Evolutionary conservation across 176 grass and related monocot genomes (phyloP), one percentile per base, ranked within the genome.

Genomic region (Olyra latifolia): DNA sequence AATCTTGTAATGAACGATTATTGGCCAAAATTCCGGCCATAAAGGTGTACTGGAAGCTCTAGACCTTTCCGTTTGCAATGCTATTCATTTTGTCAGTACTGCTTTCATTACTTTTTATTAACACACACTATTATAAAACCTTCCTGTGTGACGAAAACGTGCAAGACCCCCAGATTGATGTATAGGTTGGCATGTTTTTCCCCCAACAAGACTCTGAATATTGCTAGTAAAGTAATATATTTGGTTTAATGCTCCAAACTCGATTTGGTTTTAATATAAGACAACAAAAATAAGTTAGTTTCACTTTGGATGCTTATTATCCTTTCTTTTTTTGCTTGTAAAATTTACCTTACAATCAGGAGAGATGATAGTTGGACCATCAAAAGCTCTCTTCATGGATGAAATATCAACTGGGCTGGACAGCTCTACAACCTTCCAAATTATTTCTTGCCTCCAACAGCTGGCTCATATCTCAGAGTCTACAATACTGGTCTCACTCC

Each of bases 381-480:
- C 87, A 72, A 97, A 81, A 78, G 89, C 75, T 13, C 86, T 97
- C 29, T 86, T 97, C 53, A 97, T 97, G 94, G 94, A 97, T 86
- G 94, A 97, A 84, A 97, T 97, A 80, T 97, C 94, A 81, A 91
- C 89, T 46, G 91, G 94, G 42, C 61, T 97, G 49, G 94, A 97
- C 22, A 94, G 91, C 71, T 88, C 91, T 23, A 97, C 94, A 8
- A 97, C 94, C 19, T 90, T 88, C 56, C 94, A 94, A 69, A 90
- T 97, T 61, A 81, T 97, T 68, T 78, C 91, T 42, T 97, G 84
- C 54, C 91, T 97, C 56, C 91, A 89, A 67, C 94, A 97, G 45
- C 27, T 91, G 22, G 86, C 84, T 30, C 94, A 97, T 52, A 75
- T 93, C n/a, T 75, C 84, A 5, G 84, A 91, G 46, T 93, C 64